Evolutionary conservation across 2,329 filamentous ascomycete species (phyloP).

Genomic region (Colletotrichum kahawae): DNA sequence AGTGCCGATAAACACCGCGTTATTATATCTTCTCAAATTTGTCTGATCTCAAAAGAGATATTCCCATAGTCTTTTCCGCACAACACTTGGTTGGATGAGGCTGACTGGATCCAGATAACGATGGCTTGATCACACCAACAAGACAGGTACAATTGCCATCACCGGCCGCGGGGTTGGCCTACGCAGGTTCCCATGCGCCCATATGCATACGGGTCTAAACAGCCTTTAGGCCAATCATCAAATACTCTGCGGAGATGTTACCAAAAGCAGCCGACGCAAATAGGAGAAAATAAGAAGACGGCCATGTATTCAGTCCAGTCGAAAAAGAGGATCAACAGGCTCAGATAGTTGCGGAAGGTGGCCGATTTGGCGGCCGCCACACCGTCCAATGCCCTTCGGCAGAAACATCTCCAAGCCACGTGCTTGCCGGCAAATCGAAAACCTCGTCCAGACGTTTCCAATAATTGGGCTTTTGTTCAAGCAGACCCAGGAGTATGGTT

Average conservation of each 20-base stretch:
- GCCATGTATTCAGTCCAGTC: not conserved
- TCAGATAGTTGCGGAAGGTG: not conserved
- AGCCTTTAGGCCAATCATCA: not conserved
- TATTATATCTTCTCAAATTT: constrained; percentile 69
- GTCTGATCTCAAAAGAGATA: constrained; percentile 52
- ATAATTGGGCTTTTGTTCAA: not conserved
- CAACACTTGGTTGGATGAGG: not conserved
- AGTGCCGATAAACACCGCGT: constrained; percentile 69
- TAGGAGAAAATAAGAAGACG: not conserved
- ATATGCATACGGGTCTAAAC: not conserved
- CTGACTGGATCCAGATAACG: not conserved
- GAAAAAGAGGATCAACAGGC: not conserved
- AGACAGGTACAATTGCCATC: not conserved
- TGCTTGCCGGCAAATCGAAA: not conserved
- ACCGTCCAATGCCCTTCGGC: not conserved
- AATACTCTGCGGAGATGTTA: not conserved
- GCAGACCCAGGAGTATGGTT: not conserved
- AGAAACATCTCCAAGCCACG: not conserved
- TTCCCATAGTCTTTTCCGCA: not conserved
- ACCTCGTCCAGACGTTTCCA: not conserved
- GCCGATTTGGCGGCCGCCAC: not conserved
- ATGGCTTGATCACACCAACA: not conserved
- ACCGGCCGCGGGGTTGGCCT: too few species aligned
- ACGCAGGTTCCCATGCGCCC: not conserved
- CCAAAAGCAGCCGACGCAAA: not conserved